A percentile compares a stretch with the other conserved stretches of the same genome.
Conservation (phyloP, 192 early-diverging fungal genomes). For the Coemansia furcata region DNA sequence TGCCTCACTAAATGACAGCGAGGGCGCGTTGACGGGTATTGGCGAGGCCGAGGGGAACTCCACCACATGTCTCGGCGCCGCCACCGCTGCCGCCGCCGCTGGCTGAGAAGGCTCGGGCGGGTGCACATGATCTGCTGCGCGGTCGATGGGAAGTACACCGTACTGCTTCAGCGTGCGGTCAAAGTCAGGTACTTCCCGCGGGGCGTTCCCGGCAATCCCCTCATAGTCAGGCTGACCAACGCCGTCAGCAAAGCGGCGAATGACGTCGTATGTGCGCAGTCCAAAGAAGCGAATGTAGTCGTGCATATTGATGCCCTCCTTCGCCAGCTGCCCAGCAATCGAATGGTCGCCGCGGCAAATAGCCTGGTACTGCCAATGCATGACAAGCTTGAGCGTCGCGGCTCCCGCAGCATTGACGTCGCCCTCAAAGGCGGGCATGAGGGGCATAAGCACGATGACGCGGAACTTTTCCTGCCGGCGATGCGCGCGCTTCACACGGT, state of each 20-base stretch:
- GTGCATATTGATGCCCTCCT: conserved; percentile 57
- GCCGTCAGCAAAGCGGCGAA: conserved; percentile 48
- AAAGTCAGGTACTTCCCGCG: conserved; percentile 33
- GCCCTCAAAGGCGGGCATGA: conserved; percentile 82
- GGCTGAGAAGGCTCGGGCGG: not conserved
- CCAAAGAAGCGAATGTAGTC: conserved; percentile 73
- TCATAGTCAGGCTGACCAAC: conserved; percentile 22
- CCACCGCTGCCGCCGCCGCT: not conserved
- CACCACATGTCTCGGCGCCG: not conserved
- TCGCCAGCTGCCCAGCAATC: conserved; percentile 58
- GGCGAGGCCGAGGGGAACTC: conserved; percentile 8
- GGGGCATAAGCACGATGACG: conserved; percentile 76
- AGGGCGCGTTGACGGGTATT: not conserved
- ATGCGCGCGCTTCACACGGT: conserved; percentile 74
- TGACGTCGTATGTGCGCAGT: conserved; percentile 71
- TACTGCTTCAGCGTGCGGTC: conserved; percentile 23
- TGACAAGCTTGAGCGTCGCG: conserved; percentile 67
- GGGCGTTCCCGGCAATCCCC: conserved; percentile 33
- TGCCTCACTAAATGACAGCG: conserved; percentile 24
- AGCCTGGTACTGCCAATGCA: conserved; percentile 79
- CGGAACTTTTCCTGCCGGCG: conserved; percentile 65
- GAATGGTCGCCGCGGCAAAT: conserved; percentile 74
- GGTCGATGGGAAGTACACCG: conserved; percentile 29
- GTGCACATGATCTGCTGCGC: not conserved
- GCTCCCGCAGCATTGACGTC: conserved; percentile 73